Base-by-base conservation (phyloP, 2,329 filamentous ascomycete genomes). In the Aureobasidium mangrovei region DNA sequence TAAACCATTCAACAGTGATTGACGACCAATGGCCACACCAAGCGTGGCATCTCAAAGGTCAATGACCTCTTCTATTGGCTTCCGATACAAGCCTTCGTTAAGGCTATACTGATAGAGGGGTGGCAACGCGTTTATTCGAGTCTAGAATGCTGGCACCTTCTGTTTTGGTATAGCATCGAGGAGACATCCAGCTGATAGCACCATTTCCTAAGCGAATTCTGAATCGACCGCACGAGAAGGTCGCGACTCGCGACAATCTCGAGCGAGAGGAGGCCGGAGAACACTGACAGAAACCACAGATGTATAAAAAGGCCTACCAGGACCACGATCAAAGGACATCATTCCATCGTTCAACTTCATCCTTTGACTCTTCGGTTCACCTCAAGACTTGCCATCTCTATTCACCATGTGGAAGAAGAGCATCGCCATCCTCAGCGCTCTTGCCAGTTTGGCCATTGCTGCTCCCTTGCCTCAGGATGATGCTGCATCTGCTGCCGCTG, bases 361-460 rank as follows among this genome's bases (percentile, higher is more conserved):
- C n/a, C 28, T 4, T 35, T 18, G 36, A n/a, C 27, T 4, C 18
- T 18, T 38, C 28, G 3, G 8, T 18, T 18, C 9, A n/a, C 18
- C 7, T 28, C 24, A 1, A 4, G 3, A 3, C 8, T n/a, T 12
- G 33, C 24, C 18, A 33, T 35, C 29, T 27, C 8, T 10, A 28
- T n/a, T 7, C 26, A 38, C 10, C 31, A 53, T 53, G 49, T 53
- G 49, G 49, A 53, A 53, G 40, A 53, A 53, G 32, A 44, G 49
- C 33, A 40, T 53, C 32, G 49, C 49, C 26, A 32, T 53, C 18
- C 49, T 53, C 24, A 44, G 49, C 26, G 49, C 49, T 8, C 40
- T 57, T 51, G 55, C 55, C 44, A 40, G 48, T 44, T 12, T 57
- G 39, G 44, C 51, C 39, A 38, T 51, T 40, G 55, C 55, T 24